phyloP scores from a whole-genome alignment of 2,329 filamentous ascomycete species.

The Epicoccum nigrum region DNA sequence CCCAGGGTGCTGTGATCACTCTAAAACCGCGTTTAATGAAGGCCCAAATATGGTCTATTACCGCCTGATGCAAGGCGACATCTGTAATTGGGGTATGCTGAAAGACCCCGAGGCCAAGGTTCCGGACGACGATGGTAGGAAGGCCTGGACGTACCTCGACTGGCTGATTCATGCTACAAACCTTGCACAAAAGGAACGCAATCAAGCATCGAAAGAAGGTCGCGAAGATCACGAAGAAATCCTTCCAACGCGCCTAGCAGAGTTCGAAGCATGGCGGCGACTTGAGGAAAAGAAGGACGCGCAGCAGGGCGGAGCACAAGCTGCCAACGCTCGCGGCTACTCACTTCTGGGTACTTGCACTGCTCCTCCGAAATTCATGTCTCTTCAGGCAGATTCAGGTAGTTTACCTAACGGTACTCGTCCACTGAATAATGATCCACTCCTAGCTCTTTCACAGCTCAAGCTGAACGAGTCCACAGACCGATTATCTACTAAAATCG shows the following conservation, averaged over 20 bases:
- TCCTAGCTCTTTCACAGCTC: neutral
- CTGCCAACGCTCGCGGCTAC: neutral
- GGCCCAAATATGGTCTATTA: conserved; percentile 16
- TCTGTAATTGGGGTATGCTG: conserved; percentile 13
- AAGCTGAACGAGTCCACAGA: neutral
- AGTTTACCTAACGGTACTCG: too few relatives aligned
- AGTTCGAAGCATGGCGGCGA: neutral
- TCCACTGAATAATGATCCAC: too few relatives aligned
- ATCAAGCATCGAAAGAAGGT: neutral
- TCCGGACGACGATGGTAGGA: neutral
- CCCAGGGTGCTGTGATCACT: conserved; percentile 2
- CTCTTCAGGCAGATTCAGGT: neutral
- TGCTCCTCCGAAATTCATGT: neutral
- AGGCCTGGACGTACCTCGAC: neutral
- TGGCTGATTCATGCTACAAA: neutral
- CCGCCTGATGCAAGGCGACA: neutral
- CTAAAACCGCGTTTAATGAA: conserved; percentile 7
- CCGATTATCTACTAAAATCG: neutral
- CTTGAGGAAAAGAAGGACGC: neutral
- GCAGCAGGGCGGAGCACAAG: neutral
- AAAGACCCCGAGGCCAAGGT: neutral
- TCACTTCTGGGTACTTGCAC: neutral
- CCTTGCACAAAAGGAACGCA: neutral
- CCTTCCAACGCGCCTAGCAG: neutral
- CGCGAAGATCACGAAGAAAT: too few relatives aligned